Evolutionary conservation across 345 rosid genomes (phyloP), one percentile per base, ranked within the genome.

Genomic region (Hibiscus tridactylites): DNA sequence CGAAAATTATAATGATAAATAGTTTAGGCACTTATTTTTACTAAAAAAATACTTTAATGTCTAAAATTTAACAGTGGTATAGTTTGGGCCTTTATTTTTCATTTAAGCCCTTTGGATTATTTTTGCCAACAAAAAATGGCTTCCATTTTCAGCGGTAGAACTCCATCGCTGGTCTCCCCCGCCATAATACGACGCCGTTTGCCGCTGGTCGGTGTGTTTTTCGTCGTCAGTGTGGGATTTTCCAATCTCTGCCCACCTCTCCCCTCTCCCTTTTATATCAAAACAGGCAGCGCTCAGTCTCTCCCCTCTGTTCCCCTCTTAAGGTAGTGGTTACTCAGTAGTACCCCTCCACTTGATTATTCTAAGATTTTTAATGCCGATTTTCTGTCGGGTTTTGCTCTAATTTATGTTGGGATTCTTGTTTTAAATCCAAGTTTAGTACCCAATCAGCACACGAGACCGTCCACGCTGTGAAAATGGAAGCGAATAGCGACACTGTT

Each of bases 171-270:
- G 39, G n/a, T 79, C 66, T 73, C 87, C 19, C 74, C 83, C 73
- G 9, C 76, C 67, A 29, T 72, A n/a, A 5, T 68, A 75, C 87
- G 88, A 42, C 94, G 87, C 6, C 72, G 88, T 67, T 68, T 85
- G 17, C 93, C 96, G 0, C 17, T 91, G 26, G 88, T 88, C 50
- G 91, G 93, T 1, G 90, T 93, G 52, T 74, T 90, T 77, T 88
- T 94, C 74, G 71, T 91, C 73, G 72, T 90, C 35, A 83, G 87
- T 78, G 79, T 92, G n/a, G 94, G 94, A 50, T 37, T 91, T 39
- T 83, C 91, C 54, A 80, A 79, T 67, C 83, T 87, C 72, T 84
- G 75, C 29, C 73, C 82, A 39, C 7, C 79, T 7, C 53, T 76
- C 26, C 59, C 85, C 12, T 63, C 85, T 15, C 76, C 80, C 11